Conservation (phyloP, 768 basidiomycete genomes). For the Myochromella boudieri region DNA sequence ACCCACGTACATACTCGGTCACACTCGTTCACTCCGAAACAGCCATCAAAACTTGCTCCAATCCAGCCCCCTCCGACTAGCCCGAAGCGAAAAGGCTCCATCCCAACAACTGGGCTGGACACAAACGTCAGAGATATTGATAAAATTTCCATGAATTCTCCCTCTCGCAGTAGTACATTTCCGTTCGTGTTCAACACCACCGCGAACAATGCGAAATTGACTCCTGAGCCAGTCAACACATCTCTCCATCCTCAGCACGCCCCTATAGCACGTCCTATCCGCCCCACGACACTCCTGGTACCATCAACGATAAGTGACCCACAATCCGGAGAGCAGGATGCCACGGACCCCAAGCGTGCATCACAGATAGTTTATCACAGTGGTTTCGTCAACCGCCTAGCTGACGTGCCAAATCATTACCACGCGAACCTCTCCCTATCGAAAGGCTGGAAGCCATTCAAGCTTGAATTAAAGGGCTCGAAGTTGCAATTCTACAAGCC, state of each 20-base stretch:
- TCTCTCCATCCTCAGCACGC: conserved; percentile 1
- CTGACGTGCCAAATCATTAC: conserved; percentile 44
- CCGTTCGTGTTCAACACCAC: conserved; percentile 13
- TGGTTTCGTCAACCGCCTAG: conserved; percentile 76
- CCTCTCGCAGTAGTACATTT: conserved; percentile 13
- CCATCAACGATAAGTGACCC: conserved; percentile 52
- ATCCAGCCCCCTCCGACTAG: conserved; percentile 51
- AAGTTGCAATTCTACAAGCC: conserved; percentile 89
- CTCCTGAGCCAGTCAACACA: conserved; percentile 5
- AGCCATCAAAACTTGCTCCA: conserved; percentile 65
- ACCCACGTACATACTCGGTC: conserved; percentile 65
- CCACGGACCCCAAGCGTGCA: conserved; percentile 47
- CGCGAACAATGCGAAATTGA: too few relatives aligned
- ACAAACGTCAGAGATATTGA: conserved; percentile 18
- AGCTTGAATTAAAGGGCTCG: conserved; percentile 79
- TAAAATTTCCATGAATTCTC: background rate
- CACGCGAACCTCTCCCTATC: conserved; percentile 38
- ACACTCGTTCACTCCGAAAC: conserved; percentile 69
- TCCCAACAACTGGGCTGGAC: conserved; percentile 39
- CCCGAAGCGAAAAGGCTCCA: conserved; percentile 59
- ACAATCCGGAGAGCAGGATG: conserved; percentile 27
- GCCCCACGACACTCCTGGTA: conserved; percentile 38
- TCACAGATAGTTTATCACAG: conserved; percentile 79
- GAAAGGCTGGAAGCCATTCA: conserved; percentile 87
- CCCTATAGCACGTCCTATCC: conserved; percentile 4